phyloP scores from a whole-genome alignment of 2,329 filamentous ascomycete species.

The Leptographium wingfieldii region DNA sequence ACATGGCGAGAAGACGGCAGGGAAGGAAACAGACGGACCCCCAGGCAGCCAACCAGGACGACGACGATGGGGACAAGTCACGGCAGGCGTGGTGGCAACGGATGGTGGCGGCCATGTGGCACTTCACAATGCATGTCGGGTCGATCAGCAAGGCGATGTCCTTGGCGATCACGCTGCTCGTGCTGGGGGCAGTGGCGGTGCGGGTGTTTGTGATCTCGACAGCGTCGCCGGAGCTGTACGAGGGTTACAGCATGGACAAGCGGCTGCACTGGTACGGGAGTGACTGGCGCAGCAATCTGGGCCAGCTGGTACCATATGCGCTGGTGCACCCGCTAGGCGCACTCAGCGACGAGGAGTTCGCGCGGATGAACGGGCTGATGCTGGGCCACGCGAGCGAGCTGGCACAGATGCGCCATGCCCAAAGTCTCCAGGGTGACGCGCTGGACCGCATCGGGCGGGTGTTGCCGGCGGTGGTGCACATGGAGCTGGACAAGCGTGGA shows the following conservation, averaged over 20 bases:
- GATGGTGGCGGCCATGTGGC: neutral
- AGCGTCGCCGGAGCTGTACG: conserved; percentile 10
- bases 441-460: conserved; percentile 31
- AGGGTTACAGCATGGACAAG: conserved; percentile 13
- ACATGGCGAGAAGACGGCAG: neutral
- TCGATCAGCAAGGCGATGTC: conserved; percentile 2
- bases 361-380: conserved; percentile 14
- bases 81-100: neutral
- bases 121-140: neutral
- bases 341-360: conserved; percentile 14
- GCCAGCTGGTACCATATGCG: conserved; percentile 13
- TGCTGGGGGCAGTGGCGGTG: conserved; percentile 7
- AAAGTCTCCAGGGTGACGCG: conserved; percentile 23
- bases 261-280: conserved; percentile 14
- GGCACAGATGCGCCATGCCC: conserved; percentile 17
- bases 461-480: conserved; percentile 44
- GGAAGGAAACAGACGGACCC: neutral
- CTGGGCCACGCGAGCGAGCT: conserved; percentile 15
- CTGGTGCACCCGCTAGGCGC: conserved; percentile 13
- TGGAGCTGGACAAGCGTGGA: conserved; percentile 39
- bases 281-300: conserved; percentile 14
- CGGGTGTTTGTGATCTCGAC: conserved; percentile 12
- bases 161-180: conserved; percentile 8
- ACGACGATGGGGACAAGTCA: neutral
- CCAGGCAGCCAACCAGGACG: neutral